Percentiles rank a stretch among this genome's conserved stretches.
Conservation (phyloP, 768 basidiomycete species). For the Pisolithus tinctorius region DNA sequence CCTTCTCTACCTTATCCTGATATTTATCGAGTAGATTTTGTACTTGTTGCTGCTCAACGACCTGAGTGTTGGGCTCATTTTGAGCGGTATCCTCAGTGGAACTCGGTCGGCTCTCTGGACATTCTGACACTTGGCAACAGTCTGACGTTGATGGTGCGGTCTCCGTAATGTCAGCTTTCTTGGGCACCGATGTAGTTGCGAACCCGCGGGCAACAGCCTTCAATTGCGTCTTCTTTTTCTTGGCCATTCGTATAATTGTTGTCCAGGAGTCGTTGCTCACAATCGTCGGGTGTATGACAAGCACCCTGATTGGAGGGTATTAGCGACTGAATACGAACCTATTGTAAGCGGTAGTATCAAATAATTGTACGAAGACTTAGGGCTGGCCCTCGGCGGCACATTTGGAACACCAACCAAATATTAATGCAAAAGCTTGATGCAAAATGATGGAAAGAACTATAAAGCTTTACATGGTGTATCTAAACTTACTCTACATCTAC, state of each 20-base stretch:
- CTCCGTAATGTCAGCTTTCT: constrained; percentile 44
- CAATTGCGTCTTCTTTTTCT: constrained; percentile 80
- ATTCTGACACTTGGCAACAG: not conserved
- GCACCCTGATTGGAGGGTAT: too few species aligned
- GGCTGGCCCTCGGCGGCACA: too few species aligned
- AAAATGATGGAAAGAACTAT: constrained; percentile 21
- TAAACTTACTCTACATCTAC: constrained; percentile 25
- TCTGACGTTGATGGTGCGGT: constrained; percentile 5
- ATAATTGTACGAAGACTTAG: too few species aligned
- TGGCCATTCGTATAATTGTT: constrained; percentile 44
- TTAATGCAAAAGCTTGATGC: constrained; percentile 17
- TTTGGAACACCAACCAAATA: not conserved
- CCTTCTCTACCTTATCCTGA: constrained; percentile 86
- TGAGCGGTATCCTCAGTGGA: constrained; percentile 5
- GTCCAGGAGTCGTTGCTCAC: not conserved
- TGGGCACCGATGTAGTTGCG: constrained; percentile 76
- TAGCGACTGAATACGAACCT: too few species aligned
- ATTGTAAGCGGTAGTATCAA: too few species aligned
- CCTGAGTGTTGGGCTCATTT: constrained; percentile 31
- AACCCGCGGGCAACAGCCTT: constrained; percentile 74
- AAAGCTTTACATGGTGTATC: constrained; percentile 21
- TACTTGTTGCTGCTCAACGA: constrained; percentile 48
- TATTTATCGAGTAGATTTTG: constrained; percentile 74
- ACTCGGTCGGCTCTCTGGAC: constrained; percentile 1
- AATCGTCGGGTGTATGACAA: not conserved